phyloP scores from a whole-genome alignment of 2,329 filamentous ascomycete species.

The Alternaria consortialis region DNA sequence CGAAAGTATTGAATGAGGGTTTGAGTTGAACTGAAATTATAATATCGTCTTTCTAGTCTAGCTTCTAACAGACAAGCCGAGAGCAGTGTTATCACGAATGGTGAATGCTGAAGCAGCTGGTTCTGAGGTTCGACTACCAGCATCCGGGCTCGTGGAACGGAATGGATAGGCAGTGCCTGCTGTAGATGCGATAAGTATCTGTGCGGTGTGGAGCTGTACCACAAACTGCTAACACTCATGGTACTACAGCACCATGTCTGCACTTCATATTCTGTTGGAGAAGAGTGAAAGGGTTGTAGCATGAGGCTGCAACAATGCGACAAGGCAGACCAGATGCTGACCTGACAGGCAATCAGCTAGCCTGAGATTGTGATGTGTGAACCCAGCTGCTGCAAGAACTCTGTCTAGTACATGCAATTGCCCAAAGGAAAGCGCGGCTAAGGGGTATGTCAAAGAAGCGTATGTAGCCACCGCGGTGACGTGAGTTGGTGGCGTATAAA shows the following conservation, averaged over 20 bases:
- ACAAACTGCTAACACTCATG: not conserved
- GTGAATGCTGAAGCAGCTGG: not conserved
- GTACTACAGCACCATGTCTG: not conserved
- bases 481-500: conserved; percentile 21
- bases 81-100: not conserved
- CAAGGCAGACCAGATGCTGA: not conserved
- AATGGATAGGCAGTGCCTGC: not conserved
- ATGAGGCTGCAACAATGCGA: not conserved
- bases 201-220: not conserved
- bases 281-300: not conserved
- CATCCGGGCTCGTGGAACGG: not conserved
- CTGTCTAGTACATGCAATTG: not conserved
- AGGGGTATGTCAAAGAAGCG: not conserved
- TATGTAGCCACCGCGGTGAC: not conserved
- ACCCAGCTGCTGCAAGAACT: not conserved
- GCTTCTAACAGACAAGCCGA: not conserved
- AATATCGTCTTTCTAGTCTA: not conserved
- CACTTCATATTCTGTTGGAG: not conserved
- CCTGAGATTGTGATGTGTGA: not conserved
- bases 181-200: not conserved
- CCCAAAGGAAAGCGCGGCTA: not conserved
- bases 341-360: not conserved
- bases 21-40: too few relatives aligned
- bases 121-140: not conserved
- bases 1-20: not conserved